Base-by-base conservation (phyloP, 805 yeast species). In the Metschnikowia lochheadii region DNA sequence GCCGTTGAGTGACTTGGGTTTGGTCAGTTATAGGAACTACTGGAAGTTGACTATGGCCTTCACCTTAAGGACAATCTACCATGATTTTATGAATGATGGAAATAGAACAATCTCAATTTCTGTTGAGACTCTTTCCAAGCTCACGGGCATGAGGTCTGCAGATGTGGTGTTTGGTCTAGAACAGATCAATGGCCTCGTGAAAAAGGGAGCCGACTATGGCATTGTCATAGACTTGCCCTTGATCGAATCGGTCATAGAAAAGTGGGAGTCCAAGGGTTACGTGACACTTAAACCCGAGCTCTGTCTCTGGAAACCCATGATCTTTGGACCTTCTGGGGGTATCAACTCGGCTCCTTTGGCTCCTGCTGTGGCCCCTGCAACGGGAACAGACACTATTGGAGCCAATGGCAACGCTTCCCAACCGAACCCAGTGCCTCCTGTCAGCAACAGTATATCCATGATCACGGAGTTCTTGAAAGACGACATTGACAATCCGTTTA, bases 131-230 rank as follows among this genome's bases (percentile, higher is more conserved):
- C 61, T 92, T 17, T 73, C 91, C 3, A 79, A 78, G 49, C 62
- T 80, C 11, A 88, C 97, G 0, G 97, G 97, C 0, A 87, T 94
- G 91, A 84, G 79, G 1, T 78, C 86, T 7, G 85, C 92, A 13
- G 98, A 94, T 67, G 89, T 91, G 0, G 77, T 92, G 5, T 87
- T 87, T 42, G 96, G 95, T 0, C 70, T 94, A 20, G 99, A 94
- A 65, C 85, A 83, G 50, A 67, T 92, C 29, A 76, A 81, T 23
- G 82, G 85, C 7, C 69, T 94, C 20, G 69, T 80, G 1, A 73
- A 77, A 2, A 50, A 48, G 0, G 72, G 78, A 0, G 72, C 73
- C 15, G 63, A 62, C 23, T 89, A 81, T 65, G 82, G 78, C 0
- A 71, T 89, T 3, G 71, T 70, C 8, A 67, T 87, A 7, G 78